These are phyloP conservation scores for Punica granatum DNA, from an alignment of 345 rosid genomes.

Conservation along the genomic window DNA sequence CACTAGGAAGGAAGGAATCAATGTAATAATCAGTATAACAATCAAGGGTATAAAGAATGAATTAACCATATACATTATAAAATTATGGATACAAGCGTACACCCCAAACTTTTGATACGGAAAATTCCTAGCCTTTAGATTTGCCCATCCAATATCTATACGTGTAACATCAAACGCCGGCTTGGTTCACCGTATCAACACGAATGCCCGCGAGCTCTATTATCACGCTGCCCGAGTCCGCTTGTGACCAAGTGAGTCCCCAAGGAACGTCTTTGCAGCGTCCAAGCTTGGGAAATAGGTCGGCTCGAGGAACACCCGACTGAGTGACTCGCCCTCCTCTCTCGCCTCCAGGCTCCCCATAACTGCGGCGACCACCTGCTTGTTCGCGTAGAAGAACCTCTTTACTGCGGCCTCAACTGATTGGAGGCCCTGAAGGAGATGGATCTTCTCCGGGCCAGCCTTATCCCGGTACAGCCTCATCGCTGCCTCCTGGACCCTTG, in stretches of 20 bases:
- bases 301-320: conserved; percentile 80
- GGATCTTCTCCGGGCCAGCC: conserved; percentile 46
- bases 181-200: neutral
- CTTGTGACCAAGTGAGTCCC: conserved; percentile 38
- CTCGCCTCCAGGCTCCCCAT: conserved; percentile 89
- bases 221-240: neutral
- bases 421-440: conserved; percentile 67
- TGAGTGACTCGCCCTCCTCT: conserved; percentile 53
- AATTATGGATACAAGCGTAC: neutral
- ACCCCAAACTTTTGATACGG: neutral
- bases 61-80: neutral
- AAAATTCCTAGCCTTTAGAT: neutral
- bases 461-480: conserved; percentile 62
- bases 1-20: too few species aligned
- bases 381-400: conserved; percentile 60
- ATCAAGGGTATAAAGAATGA: neutral
- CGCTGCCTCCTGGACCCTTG: conserved; percentile 88
- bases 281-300: conserved; percentile 91
- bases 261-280: conserved; percentile 94
- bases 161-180: neutral
- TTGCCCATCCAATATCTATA: neutral
- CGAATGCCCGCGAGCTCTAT: neutral
- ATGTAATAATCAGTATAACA: too few species aligned
- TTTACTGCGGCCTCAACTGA: conserved; percentile 71
- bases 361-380: conserved; percentile 59